Percentiles rank a stretch among this genome's conserved stretches.
Conservation (phyloP, 345 rosid species). For the Hypericum perforatum region DNA sequence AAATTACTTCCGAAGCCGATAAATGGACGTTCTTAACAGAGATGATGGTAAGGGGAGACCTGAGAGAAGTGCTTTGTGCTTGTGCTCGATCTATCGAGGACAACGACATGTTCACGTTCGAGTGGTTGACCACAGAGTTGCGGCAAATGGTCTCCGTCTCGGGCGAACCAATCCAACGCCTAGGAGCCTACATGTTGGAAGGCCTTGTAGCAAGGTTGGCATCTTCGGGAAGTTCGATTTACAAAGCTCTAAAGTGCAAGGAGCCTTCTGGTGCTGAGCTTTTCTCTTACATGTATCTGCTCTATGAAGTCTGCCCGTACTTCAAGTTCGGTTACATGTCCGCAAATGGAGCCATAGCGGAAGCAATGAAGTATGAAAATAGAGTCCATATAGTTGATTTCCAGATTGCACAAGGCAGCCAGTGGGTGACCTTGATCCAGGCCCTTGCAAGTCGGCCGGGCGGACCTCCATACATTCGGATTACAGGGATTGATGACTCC, state of each 20-base stretch:
- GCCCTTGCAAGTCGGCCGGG: constrained; percentile 83
- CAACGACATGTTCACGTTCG: constrained; percentile 31
- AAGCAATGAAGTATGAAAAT: constrained; percentile 70
- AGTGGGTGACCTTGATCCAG: constrained; percentile 88
- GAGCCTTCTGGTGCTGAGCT: constrained; percentile 73
- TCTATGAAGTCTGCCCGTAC: constrained; percentile 85
- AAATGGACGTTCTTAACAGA: constrained; percentile 37
- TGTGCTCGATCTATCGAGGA: constrained; percentile 75
- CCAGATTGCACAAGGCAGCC: constrained; percentile 71
- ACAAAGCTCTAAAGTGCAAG: constrained; percentile 72
- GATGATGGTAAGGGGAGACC: constrained; percentile 53
- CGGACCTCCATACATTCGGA: constrained; percentile 68
- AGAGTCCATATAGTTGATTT: constrained; percentile 81
- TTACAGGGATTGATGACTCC: constrained; percentile 84
- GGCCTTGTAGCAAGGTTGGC: constrained; percentile 77
- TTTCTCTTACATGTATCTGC: constrained; percentile 76
- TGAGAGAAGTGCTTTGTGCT: constrained; percentile 58
- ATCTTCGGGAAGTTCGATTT: constrained; percentile 76
- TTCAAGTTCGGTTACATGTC: constrained; percentile 93
- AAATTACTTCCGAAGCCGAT: constrained; percentile 24
- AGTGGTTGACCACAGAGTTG: constrained; percentile 58
- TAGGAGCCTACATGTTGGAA: constrained; percentile 89
- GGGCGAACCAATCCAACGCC: constrained; percentile 79
- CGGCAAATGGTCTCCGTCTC: constrained; percentile 78
- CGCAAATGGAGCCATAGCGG: constrained; percentile 94